Evolutionary conservation across 352 stramenopile species (phyloP).

Genomic region (Phytophthora sansomeana): DNA sequence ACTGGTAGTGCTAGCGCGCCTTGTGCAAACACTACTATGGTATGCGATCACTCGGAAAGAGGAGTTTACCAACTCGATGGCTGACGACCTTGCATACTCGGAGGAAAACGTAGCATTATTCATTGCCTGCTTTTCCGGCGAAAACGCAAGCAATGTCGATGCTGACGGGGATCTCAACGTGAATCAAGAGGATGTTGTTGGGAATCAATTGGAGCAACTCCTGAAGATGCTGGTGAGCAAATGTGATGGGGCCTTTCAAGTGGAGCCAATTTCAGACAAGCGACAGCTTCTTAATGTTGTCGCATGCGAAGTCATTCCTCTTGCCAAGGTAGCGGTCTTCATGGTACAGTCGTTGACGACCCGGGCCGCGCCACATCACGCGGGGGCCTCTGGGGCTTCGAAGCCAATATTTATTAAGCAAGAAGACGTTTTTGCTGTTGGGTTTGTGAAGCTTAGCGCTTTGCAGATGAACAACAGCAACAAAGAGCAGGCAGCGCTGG

Average conservation of each 20-base stretch:
- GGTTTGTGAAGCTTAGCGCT: conserved; percentile 54
- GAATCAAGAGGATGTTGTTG: conserved; percentile 35
- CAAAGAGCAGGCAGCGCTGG: conserved; percentile 33
- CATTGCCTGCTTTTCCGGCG: conserved; percentile 51
- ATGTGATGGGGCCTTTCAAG: conserved; percentile 43
- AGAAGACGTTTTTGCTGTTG: conserved; percentile 51
- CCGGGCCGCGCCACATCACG: conserved; percentile 14
- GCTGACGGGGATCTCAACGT: background rate
- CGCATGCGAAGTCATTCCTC: conserved; percentile 74
- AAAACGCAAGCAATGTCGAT: conserved; percentile 14
- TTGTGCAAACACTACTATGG: conserved; percentile 85
- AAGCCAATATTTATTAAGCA: conserved; percentile 74
- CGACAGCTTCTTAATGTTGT: conserved; percentile 77
- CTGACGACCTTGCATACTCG: conserved; percentile 56
- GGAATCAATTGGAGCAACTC: conserved; percentile 42
- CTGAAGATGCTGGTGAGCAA: conserved; percentile 33
- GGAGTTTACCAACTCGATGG: conserved; percentile 70
- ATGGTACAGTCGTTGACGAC: conserved; percentile 55
- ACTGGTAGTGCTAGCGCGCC: conserved; percentile 69
- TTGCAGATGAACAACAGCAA: conserved; percentile 20
- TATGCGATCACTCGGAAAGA: conserved; percentile 68
- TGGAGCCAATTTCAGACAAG: conserved; percentile 42
- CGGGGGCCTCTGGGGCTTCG: conserved; percentile 21
- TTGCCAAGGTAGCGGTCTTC: conserved; percentile 76
- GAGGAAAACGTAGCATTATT: conserved; percentile 69